Base-by-base conservation (phyloP, 2,329 filamentous ascomycete species). In the Fusarium bulbicola region DNA sequence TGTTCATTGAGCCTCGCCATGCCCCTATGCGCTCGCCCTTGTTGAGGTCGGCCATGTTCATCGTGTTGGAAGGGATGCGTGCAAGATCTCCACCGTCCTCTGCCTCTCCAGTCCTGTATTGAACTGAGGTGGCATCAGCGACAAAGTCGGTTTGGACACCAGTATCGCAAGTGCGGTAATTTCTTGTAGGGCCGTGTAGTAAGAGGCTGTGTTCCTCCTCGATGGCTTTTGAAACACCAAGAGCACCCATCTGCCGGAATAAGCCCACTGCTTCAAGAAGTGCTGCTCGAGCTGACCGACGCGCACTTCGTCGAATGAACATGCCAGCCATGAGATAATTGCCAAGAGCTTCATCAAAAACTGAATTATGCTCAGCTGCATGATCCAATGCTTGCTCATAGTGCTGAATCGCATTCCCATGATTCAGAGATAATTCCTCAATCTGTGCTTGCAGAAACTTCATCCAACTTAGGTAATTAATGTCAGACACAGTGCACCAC, bases 381-480 rank as follows among this genome's bases (percentile, higher is more conserved):
- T 95, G 92, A 75, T 95, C 92, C 64, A 95, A 82, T 12, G 91
- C 90, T 69, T 89, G 86, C 78, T 95, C 93, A 76, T 94, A 95
- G 49, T 87, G 83, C 30, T 84, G 84, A 39, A 95, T 85, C 13
- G 92, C 90, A 6, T 81, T 78, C 7, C 88, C 90, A 67, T 90
- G 86, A 39, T 91, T 82, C 13, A 82, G 82, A 10, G 84, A 83
- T 62, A 93, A 83, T 74, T 95, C 93, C 7, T 88, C 86, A 24
- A 93, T 83, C 74, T 94, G 91, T 4, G 92, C 93, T 61, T 90
- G 87, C 1, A 95, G 84, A 20, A 94, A 83, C 64, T 87, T 88
- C 9, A 91, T 89, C 91, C 92, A 95, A 3, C 88, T 83, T 15
- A 90, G 82, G 79, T 94, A 95, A 80, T 95, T 95, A 75, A 93